Evolutionary conservation across 768 basidiomycete species (phyloP).

Genomic region (Podaxis sp.): DNA sequence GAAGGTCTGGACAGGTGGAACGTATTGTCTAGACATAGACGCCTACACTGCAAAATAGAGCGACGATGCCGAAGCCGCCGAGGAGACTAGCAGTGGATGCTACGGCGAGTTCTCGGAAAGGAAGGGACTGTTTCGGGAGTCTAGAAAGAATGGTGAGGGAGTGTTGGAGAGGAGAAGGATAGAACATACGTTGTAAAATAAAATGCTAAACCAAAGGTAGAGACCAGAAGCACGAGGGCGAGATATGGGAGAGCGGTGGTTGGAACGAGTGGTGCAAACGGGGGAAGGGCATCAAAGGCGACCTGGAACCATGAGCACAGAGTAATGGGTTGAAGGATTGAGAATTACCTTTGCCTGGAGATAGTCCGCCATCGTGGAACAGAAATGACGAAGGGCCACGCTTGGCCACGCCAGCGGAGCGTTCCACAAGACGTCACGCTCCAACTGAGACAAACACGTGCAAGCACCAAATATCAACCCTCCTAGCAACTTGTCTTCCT

Average conservation of each 20-base stretch:
- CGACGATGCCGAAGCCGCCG: slow-evolving; percentile 87
- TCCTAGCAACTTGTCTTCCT: slow-evolving; percentile 22
- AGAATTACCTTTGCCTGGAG: slow-evolving; percentile 48
- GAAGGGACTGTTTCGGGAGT: slow-evolving; percentile 66
- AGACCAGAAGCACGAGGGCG: slow-evolving; percentile 68
- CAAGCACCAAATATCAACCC: slow-evolving; percentile 55
- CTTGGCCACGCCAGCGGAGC: slow-evolving; percentile 17
- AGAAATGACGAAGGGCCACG: slow-evolving; percentile 22
- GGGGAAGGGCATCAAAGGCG: slow-evolving; percentile 42
- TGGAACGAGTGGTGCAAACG: slow-evolving; percentile 73
- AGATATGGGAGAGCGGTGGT: slow-evolving; percentile 68
- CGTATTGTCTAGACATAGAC: slow-evolving; percentile 64
- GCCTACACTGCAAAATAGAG: slow-evolving; percentile 83
- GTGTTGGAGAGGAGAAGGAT: slow-evolving; percentile 8
- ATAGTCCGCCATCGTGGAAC: slow-evolving; percentile 52
- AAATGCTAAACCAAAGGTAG: slow-evolving; percentile 85
- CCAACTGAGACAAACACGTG: slow-evolving; percentile 57
- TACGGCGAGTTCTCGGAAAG: slow-evolving; percentile 67
- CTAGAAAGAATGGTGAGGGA: slow-evolving; percentile 38
- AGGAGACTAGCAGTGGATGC: slow-evolving; percentile 74
- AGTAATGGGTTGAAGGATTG: slow-evolving; percentile 29
- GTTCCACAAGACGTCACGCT: slow-evolving; percentile 40
- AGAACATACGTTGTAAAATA: slow-evolving; percentile 82
- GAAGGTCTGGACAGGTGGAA: not conserved
- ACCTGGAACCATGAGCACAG: slow-evolving; percentile 27